phyloP scores from a whole-genome alignment of 2,329 filamentous ascomycete genomes.

The Leptographium wingfieldii region DNA sequence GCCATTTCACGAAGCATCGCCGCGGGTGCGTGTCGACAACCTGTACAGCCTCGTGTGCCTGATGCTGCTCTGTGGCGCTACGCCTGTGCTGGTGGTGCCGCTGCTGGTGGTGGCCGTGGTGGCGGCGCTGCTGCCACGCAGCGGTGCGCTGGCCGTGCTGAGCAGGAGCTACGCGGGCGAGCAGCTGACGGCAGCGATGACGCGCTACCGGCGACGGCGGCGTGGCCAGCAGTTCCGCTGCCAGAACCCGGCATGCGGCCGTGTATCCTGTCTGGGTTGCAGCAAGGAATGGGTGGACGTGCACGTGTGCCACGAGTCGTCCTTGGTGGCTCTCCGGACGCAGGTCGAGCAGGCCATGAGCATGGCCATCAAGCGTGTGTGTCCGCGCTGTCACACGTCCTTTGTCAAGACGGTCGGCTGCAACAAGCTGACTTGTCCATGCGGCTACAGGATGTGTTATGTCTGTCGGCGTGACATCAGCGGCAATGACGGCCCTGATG shows the following conservation, averaged over 20 bases:
- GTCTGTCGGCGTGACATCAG: constrained; percentile 71
- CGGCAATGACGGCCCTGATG: constrained; percentile 28
- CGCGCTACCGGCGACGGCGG: constrained; percentile 54
- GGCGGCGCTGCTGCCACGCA: constrained; percentile 21
- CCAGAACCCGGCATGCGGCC: constrained; percentile 52
- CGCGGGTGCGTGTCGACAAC: constrained; percentile 43
- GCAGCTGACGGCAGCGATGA: constrained; percentile 47
- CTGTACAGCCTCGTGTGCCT: constrained; percentile 37
- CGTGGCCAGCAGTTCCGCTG: constrained; percentile 71
- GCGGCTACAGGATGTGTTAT: constrained; percentile 97
- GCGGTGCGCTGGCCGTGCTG: background rate
- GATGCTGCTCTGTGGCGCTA: constrained; percentile 35
- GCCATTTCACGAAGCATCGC: constrained; percentile 38
- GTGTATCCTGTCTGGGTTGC: constrained; percentile 70
- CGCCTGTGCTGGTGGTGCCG: constrained; percentile 44
- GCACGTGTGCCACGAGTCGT: constrained; percentile 80
- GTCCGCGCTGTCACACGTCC: constrained; percentile 77
- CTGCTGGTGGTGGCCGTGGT: constrained; percentile 25
- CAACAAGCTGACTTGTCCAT: constrained; percentile 93
- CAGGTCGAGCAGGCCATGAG: constrained; percentile 90
- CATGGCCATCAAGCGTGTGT: constrained; percentile 86
- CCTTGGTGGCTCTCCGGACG: constrained; percentile 68
- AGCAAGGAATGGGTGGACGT: constrained; percentile 74
- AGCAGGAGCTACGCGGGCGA: constrained; percentile 19
- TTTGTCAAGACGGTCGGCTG: constrained; percentile 92